Percentiles rank a stretch among this genome's conserved stretches.
These are phyloP conservation scores for Curvularia verruculosa DNA, from an alignment of 2,329 filamentous ascomycete genomes.

Conservation along the genomic window DNA sequence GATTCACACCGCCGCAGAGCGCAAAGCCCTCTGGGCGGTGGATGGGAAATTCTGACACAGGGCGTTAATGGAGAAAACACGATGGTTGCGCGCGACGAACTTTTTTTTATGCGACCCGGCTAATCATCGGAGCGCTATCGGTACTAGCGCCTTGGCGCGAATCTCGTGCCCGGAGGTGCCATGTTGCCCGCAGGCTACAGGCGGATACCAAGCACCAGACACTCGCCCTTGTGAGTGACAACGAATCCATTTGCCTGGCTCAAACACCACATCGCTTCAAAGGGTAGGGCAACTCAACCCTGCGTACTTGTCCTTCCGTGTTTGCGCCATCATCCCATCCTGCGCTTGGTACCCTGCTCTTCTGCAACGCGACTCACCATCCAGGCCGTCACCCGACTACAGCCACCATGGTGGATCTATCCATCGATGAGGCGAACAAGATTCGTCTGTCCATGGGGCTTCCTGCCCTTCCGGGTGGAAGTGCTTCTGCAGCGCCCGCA, in stretches of 20 bases:
- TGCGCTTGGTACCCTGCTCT: neutral
- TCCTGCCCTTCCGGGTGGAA: conserved; percentile 79
- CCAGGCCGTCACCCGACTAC: conserved; percentile 6
- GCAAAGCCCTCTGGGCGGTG: conserved; percentile 39
- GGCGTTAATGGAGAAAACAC: conserved; percentile 64
- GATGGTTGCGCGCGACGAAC: conserved; percentile 28
- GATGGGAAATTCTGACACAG: conserved; percentile 84
- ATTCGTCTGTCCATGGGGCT: conserved; percentile 88
- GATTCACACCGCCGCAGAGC: conserved; percentile 58
- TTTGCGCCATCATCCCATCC: neutral
- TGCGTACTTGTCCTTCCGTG: too few species aligned
- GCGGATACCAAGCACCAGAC: neutral
- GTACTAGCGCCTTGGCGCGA: conserved; percentile 29
- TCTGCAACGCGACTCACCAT: neutral
- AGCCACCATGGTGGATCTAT: conserved; percentile 42
- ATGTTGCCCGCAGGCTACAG: conserved; percentile 10
- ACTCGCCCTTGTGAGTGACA: neutral
- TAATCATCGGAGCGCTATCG: conserved; percentile 22
- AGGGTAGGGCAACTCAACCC: neutral
- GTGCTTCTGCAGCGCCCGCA: conserved; percentile 61
- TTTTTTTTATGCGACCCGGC: conserved; percentile 39
- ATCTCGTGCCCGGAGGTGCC: conserved; percentile 7
- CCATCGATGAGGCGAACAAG: conserved; percentile 90
- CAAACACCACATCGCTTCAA: neutral
- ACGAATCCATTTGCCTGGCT: neutral